Evolutionary conservation across 495 filamentous ascomycete species (phyloP).

Genomic region (Neurospora terricola): DNA sequence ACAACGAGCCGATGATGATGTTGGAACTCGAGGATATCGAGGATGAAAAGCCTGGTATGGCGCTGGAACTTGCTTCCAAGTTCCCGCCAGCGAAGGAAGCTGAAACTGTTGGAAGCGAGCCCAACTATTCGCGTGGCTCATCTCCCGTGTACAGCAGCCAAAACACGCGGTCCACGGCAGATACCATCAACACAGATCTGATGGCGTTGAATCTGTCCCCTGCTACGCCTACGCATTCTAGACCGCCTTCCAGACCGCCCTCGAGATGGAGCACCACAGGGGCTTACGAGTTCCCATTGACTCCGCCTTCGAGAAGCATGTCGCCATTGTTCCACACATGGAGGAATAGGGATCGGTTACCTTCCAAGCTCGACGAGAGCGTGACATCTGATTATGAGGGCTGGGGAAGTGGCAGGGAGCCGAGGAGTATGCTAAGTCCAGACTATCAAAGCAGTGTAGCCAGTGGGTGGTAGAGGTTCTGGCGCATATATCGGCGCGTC

Average conservation of each 20-base stretch:
- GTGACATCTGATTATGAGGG: not conserved
- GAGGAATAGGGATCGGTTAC: not conserved
- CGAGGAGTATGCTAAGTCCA: not conserved
- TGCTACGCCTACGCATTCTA: not conserved
- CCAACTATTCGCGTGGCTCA: not conserved
- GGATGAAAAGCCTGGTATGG: not conserved
- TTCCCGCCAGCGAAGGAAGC: not conserved
- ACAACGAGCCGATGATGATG: not conserved
- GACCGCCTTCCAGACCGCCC: not conserved
- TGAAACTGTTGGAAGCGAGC: not conserved
- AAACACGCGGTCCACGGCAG: not conserved
- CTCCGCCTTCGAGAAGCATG: not conserved
- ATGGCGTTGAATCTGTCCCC: not conserved
- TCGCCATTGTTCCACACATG: not conserved
- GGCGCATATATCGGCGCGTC: not conserved
- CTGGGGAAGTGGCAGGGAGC: not conserved
- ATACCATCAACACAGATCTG: not conserved
- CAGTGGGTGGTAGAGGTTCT: not conserved
- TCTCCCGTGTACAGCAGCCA: not conserved
- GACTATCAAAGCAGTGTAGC: not conserved
- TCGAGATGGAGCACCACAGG: not conserved
- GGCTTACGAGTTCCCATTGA: not conserved
- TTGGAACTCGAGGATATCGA: not conserved
- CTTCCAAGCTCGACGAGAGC: not conserved
- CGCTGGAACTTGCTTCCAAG: not conserved